Base-by-base conservation (phyloP, 805 yeast species). In the Saccharomycopsis sp. region DNA sequence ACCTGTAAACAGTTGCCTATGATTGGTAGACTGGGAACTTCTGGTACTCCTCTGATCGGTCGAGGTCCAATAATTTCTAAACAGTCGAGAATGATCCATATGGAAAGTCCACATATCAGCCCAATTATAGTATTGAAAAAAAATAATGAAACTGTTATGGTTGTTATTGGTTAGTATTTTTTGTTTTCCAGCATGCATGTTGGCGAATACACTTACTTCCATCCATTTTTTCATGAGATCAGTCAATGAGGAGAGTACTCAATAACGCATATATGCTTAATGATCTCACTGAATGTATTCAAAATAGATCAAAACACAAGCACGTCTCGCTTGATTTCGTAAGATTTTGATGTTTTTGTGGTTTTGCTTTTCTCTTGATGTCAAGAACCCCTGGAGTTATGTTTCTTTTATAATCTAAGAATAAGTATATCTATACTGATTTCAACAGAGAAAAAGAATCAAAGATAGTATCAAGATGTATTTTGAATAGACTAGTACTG, bases 1-100 rank as follows among this genome's bases (percentile, higher is more conserved):
- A 80, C 72, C 55, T 77, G 80, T 53, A 75, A 69, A 2, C 79
- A 62, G 63, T 76, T 78, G 0, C 88, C 87, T 1, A 82, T 70
- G 7, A 83, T 63, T 0, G 88, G 87, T 23, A 66, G 71, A 0
- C 80, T 75, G 0, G 79, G 78, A 2, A 82, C 73, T 9, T 53
- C 54, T n/a, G 77, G 76, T 1, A 82, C 64, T 1, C 78, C 76
- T 9, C 67, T 64, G 47, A 78, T 74, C 47, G 55, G 58, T 8
- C 58, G 58, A 3, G 78, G 76, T 2, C 67, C 49, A 7, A 44
- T 19, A 17, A 44, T 44, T 17, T 44, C 49, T 17, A 44, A 44
- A 44, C 49, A 44, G 22, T 44, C 49, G 12, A 44, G 49, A 17
- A 44, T 44, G 22, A 44, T 19, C 49, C 49, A 44, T 17, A 44